Evolutionary conservation across 2,329 filamentous ascomycete genomes (phyloP), one percentile per base, ranked within the genome.

Genomic region (Fusarium pininemorale): DNA sequence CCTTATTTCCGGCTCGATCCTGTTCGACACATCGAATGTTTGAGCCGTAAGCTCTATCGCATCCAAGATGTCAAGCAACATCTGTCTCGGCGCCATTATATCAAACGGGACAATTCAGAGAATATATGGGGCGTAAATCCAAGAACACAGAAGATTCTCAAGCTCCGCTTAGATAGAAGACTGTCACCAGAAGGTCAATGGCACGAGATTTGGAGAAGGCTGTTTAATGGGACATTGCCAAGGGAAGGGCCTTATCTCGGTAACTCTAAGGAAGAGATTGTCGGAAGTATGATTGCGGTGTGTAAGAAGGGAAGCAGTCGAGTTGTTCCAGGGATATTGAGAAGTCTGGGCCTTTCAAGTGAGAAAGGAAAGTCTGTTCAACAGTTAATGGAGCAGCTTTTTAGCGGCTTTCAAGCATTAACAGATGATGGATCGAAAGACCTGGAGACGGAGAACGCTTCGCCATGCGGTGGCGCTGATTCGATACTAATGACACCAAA

Each of bases 281-380:
- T 38, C 2, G 51, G 35, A 4, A 38, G 24, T 5, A 28, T 28
- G 32, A 26, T 54, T 7, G 14, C 51, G 0, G 16, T 39, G n/a
- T 54, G 51, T 9, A 54, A 10, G 11, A 15, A 54, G 10, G 51
- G 51, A 9, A 54, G 51, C 51, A 39, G 51, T 3, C 51, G 35
- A 54, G 51, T 54, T 8, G 51, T 54, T 3, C 51, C 51, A 0
- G 51, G 51, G 10, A 54, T 54, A 37, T 5, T 39, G 7, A 54
- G 51, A 38, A 54, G 51, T 3, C 7, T 54, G 8, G 51, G 51
- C 0, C 24, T 54, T 12, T 22, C 51, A 2, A 18, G 0, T 0
- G 35, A 38, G 10, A 28, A 54, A 12, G 13, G 35, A 22, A 28
- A 16, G 5, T 8, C 35, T 18, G 20, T 54, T 39, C 35, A 54